These are phyloP conservation scores for Podaxis mareebaensis DNA, from an alignment of 768 basidiomycete species.

Conservation along the genomic window DNA sequence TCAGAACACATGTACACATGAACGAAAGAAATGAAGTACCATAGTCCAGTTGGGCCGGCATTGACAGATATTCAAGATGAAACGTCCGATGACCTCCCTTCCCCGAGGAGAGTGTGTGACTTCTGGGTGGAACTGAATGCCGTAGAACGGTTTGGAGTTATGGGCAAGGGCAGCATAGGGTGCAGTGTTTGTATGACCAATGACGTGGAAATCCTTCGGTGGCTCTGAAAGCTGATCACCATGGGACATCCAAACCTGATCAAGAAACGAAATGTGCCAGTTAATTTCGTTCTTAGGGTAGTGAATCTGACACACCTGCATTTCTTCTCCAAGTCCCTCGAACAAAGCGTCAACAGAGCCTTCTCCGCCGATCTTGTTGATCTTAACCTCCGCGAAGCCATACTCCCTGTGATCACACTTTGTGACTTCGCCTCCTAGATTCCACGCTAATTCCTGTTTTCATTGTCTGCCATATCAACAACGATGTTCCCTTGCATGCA, in stretches of 20 bases:
- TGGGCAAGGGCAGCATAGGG: slow-evolving; percentile 95
- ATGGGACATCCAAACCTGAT: slow-evolving; percentile 99
- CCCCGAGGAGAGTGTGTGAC: slow-evolving; percentile 93
- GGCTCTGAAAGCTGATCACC: slow-evolving; percentile 88
- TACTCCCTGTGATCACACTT: slow-evolving; percentile 94
- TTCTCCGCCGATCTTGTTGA: slow-evolving; percentile 59
- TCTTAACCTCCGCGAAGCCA: slow-evolving; percentile 82
- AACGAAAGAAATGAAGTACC: slow-evolving; percentile 44
- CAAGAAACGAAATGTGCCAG: not conserved
- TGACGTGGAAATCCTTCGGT: slow-evolving; percentile 82
- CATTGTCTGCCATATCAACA: not conserved
- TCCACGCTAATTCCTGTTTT: slow-evolving; percentile 88
- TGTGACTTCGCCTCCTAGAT: slow-evolving; percentile 79
- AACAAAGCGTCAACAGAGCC: slow-evolving; percentile 74
- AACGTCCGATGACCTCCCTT: slow-evolving; percentile 84
- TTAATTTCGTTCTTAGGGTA: slow-evolving; percentile 2
- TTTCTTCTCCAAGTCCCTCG: slow-evolving; percentile 81
- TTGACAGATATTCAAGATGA: slow-evolving; percentile 81
- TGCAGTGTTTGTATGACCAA: slow-evolving; percentile 83
- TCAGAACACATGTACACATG: slow-evolving; percentile 12
- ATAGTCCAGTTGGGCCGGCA: slow-evolving; percentile 91
- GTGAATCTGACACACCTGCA: slow-evolving; percentile 60
- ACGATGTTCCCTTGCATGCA: not conserved
- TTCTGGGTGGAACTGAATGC: slow-evolving; percentile 99
- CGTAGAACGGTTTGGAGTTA: slow-evolving; percentile 84